These are phyloP conservation scores for Leccinum sublutescens DNA, from an alignment of 768 basidiomycete genomes.

Conservation along the genomic window DNA sequence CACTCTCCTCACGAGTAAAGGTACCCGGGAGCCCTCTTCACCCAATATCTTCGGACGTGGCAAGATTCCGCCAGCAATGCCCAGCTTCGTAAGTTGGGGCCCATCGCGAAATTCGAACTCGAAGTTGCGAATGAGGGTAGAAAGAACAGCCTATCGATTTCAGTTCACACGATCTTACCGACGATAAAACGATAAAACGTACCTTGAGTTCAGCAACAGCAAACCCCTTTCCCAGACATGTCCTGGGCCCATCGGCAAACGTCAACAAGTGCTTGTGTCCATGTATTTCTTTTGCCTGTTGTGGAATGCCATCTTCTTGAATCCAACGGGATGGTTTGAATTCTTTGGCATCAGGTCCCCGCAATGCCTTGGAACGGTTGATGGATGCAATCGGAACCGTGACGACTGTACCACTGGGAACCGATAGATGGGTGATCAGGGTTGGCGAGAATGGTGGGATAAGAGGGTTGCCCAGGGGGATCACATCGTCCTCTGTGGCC, in stretches of 20 bases:
- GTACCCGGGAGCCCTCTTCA: slow-evolving; percentile 14
- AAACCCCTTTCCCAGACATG: slow-evolving; percentile 30
- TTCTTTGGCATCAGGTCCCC: slow-evolving; percentile 58
- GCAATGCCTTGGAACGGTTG: slow-evolving; percentile 52
- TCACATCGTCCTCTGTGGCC: slow-evolving; percentile 52
- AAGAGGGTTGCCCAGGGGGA: slow-evolving; percentile 53
- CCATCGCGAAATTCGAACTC: slow-evolving; percentile 34
- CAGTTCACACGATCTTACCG: neutral
- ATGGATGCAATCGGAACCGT: slow-evolving; percentile 42
- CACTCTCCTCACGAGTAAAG: slow-evolving; percentile 3
- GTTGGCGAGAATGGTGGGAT: slow-evolving; percentile 36
- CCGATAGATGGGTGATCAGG: slow-evolving; percentile 35
- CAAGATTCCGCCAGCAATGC: slow-evolving; percentile 27
- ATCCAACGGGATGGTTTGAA: slow-evolving; percentile 69
- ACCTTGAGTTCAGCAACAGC: slow-evolving; percentile 31
- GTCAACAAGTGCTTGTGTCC: slow-evolving; percentile 29
- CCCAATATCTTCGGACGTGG: slow-evolving; percentile 35
- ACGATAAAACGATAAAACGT: neutral
- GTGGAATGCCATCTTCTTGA: slow-evolving; percentile 25
- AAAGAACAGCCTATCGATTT: slow-evolving; percentile 9
- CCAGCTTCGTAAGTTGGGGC: slow-evolving; percentile 31
- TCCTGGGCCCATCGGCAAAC: slow-evolving; percentile 31
- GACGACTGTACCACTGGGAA: slow-evolving; percentile 50
- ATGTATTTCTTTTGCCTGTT: slow-evolving; percentile 33
- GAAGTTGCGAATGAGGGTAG: slow-evolving; percentile 40